Percentiles rank a stretch among this genome's conserved stretches.
phyloP scores from a whole-genome alignment of 768 basidiomycete genomes.

The Naganishia kalamii region DNA sequence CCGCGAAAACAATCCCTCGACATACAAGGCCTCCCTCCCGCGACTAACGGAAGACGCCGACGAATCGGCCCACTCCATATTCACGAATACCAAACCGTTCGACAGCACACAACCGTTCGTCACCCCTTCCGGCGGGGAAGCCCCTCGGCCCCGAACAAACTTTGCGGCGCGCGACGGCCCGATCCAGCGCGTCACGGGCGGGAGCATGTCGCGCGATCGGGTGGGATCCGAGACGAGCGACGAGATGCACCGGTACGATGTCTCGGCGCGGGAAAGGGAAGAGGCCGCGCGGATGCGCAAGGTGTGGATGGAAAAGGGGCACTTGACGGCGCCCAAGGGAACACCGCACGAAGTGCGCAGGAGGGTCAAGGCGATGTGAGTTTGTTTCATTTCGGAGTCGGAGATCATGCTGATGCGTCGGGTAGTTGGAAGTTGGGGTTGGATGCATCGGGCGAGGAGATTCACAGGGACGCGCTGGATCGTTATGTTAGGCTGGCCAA shows the following conservation, averaged over 20 bases:
- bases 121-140: neutral
- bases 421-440: slow-evolving; percentile 15
- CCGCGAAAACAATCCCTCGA: neutral
- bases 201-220: neutral
- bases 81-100: neutral
- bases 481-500: slow-evolving; percentile 40
- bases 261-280: neutral
- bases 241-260: neutral
- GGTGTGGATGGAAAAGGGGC: slow-evolving; percentile 6
- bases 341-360: neutral
- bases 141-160: neutral
- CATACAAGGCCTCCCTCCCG: neutral
- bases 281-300: slow-evolving; percentile 7
- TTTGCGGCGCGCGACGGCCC: neutral
- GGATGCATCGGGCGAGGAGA: slow-evolving; percentile 12
- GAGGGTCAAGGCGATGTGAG: slow-evolving; percentile 9
- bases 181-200: neutral
- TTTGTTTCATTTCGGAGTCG: neutral
- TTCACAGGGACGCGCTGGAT: slow-evolving; percentile 30
- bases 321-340: slow-evolving; percentile 14
- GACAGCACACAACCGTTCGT: neutral
- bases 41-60: neutral
- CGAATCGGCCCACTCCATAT: neutral
- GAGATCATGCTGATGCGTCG: neutral
- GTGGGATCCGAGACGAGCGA: neutral